Evolutionary conservation across 495 filamentous ascomycete species (phyloP).

Genomic region (Trichocladium uniseriatum): DNA sequence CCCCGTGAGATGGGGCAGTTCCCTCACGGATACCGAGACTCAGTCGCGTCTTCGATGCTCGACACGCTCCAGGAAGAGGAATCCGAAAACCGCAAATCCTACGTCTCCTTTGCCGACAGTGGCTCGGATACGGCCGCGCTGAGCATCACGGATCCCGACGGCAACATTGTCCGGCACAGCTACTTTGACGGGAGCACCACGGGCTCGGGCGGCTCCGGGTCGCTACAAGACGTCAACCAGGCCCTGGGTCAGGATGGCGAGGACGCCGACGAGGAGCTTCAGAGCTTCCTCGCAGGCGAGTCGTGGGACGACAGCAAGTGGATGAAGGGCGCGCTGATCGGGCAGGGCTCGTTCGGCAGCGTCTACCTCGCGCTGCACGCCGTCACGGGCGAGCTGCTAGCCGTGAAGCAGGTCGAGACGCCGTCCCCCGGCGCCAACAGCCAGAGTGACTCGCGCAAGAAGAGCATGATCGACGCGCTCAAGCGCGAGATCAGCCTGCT

Average conservation of each 20-base stretch:
- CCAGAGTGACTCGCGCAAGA: slow-evolving; percentile 80
- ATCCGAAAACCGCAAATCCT: slow-evolving; percentile 89
- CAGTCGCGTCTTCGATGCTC: slow-evolving; percentile 75
- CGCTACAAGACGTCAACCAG: slow-evolving; percentile 46
- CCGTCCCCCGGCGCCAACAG: slow-evolving; percentile 70
- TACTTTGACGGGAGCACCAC: slow-evolving; percentile 77
- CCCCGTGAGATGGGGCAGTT: slow-evolving; percentile 31
- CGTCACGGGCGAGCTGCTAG: slow-evolving; percentile 94
- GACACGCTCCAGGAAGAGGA: slow-evolving; percentile 77
- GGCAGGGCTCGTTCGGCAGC: slow-evolving; percentile 92
- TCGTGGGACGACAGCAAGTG: slow-evolving; percentile 93
- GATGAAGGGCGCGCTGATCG: slow-evolving; percentile 98
- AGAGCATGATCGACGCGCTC: slow-evolving; percentile 92
- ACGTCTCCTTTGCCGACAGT: slow-evolving; percentile 83
- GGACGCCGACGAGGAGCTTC: slow-evolving; percentile 69
- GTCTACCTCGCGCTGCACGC: slow-evolving; percentile 96
- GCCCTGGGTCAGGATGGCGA: slow-evolving; percentile 81
- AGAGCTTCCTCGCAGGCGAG: slow-evolving; percentile 78
- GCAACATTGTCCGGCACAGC: slow-evolving; percentile 57
- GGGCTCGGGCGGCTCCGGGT: slow-evolving; percentile 51
- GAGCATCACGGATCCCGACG: slow-evolving; percentile 65
- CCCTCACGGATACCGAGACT: slow-evolving; percentile 62
- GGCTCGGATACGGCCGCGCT: slow-evolving; percentile 56
- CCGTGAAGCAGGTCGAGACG: slow-evolving; percentile 96
- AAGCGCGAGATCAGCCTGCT: slow-evolving; percentile 94